These are phyloP conservation scores for Neopestalotiopsis sp. DNA, from an alignment of 2,329 filamentous ascomycete species.

Conservation along the genomic window DNA sequence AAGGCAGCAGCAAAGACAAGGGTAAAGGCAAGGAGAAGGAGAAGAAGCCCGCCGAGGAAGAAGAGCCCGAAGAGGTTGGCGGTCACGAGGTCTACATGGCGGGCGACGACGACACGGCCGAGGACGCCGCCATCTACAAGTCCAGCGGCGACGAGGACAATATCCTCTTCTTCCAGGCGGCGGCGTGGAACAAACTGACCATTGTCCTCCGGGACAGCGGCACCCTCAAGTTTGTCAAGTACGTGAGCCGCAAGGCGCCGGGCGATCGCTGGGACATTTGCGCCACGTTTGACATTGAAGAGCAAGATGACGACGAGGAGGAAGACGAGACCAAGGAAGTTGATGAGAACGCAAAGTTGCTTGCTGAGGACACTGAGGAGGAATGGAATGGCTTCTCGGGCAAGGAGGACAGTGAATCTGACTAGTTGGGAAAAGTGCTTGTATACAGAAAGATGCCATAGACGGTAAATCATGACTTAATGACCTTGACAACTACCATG, in stretches of 20 bases:
- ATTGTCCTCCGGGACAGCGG: conserved; percentile 88
- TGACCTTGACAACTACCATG: background rate
- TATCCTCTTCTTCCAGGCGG: conserved; percentile 67
- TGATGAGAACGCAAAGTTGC: conserved; percentile 31
- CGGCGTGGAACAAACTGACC: conserved; percentile 87
- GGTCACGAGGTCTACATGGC: conserved; percentile 95
- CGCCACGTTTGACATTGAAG: conserved; percentile 76
- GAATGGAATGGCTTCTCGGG: conserved; percentile 64
- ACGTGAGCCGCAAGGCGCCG: conserved; percentile 80
- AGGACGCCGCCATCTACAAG: conserved; percentile 88
- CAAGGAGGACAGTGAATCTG: conserved; percentile 15
- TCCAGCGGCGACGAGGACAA: conserved; percentile 77
- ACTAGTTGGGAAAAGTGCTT: conserved; percentile 1
- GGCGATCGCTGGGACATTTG: conserved; percentile 94
- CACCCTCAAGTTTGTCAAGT: conserved; percentile 93
- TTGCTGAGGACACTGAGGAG: conserved; percentile 55
- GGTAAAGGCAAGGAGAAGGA: conserved; percentile 32
- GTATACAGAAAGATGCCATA: background rate
- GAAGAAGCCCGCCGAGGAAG: conserved; percentile 39
- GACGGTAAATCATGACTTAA: background rate
- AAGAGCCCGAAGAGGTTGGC: conserved; percentile 63
- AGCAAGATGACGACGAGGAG: conserved; percentile 49
- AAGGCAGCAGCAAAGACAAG: conserved; percentile 37
- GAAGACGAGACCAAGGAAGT: conserved; percentile 37
- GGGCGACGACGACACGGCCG: conserved; percentile 73